Conservation (phyloP, 768 basidiomycete species). For the Trametes maxima region DNA sequence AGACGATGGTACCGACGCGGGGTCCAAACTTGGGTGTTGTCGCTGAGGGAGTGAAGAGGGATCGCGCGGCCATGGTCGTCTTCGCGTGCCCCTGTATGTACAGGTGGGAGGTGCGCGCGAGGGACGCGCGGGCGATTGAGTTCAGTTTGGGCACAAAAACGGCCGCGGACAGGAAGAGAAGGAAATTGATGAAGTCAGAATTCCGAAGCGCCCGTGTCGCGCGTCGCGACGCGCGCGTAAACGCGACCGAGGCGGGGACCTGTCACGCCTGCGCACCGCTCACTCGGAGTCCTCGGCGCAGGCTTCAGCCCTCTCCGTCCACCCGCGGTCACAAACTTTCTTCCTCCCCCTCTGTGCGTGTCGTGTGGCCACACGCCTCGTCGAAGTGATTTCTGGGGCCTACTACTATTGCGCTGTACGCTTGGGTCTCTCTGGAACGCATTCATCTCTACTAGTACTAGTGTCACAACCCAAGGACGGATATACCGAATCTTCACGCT, state of each 20-base stretch:
- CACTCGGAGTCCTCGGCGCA: neutral
- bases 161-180: neutral
- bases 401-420: neutral
- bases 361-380: neutral
- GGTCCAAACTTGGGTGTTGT: slow-evolving; percentile 22
- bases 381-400: neutral
- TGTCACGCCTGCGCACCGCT: neutral
- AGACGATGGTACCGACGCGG: slow-evolving; percentile 24
- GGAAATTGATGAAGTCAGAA: neutral
- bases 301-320: neutral
- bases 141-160: neutral
- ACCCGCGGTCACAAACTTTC: slow-evolving; percentile 3
- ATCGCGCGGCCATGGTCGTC: neutral
- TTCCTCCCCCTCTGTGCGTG: neutral
- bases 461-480: no score
- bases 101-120: neutral
- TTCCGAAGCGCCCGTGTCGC: neutral
- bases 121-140: neutral
- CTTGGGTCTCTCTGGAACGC: no score
- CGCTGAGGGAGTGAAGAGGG: slow-evolving; percentile 7
- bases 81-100: slow-evolving; percentile 5
- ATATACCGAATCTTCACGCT: neutral
- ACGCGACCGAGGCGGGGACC: neutral
- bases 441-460: no score
- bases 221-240: slow-evolving; percentile 10